These are phyloP conservation scores for Nicotiana knightiana DNA, from an alignment of 257 asterid species.

Conservation along the genomic window DNA sequence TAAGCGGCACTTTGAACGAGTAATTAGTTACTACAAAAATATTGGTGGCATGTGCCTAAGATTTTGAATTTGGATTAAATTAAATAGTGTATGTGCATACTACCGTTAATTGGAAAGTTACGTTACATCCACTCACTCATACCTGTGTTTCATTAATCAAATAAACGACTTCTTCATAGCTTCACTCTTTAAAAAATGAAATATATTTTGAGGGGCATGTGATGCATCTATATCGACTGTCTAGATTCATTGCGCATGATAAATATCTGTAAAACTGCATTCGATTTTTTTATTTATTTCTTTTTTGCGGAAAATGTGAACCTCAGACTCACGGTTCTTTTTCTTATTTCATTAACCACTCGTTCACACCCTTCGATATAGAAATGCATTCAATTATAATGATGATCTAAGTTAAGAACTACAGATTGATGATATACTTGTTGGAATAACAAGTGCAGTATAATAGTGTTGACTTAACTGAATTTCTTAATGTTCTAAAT, in stretches of 20 bases:
- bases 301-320: no score
- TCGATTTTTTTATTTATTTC: not conserved
- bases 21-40: not conserved
- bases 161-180: not conserved
- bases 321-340: no score
- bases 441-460: no score
- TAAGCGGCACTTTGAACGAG: not conserved
- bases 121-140: not conserved
- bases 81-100: not conserved
- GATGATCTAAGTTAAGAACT: no score
- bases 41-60: not conserved
- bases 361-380: no score
- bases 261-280: not conserved
- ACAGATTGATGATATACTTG: no score
- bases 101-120: not conserved
- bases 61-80: not conserved
- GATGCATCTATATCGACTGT: not conserved
- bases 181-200: not conserved
- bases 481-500: not conserved
- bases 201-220: not conserved
- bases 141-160: not conserved
- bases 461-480: not conserved
- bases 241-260: not conserved
- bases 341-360: no score
- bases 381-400: no score